phyloP scores from a whole-genome alignment of 495 filamentous ascomycete species.

The Trichocladium uniseriatum region DNA sequence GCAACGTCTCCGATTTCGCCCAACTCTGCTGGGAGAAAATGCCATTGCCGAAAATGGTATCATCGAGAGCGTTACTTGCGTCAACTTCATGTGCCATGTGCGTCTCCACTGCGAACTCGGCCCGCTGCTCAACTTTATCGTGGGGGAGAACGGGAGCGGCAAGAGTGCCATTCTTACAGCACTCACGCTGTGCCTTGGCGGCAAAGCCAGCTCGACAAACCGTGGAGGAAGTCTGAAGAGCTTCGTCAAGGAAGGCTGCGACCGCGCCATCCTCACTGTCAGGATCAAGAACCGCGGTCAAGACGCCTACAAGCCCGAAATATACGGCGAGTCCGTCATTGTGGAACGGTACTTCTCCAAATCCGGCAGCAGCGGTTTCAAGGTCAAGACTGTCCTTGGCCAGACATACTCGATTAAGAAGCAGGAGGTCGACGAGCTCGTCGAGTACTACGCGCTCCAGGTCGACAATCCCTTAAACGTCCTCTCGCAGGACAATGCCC shows the following conservation, averaged over 20 bases:
- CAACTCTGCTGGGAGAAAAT: conserved; percentile 50
- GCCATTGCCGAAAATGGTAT: conserved; percentile 73
- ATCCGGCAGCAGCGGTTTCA: conserved; percentile 72
- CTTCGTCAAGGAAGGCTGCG: conserved; percentile 85
- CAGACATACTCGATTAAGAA: conserved; percentile 74
- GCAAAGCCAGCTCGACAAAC: conserved; percentile 91
- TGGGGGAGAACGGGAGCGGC: conserved; percentile 96
- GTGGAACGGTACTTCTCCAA: conserved; percentile 82
- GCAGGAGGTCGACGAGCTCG: conserved; percentile 82
- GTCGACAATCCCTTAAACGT: conserved; percentile 97
- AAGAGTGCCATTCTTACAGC: conserved; percentile 97
- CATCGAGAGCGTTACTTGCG: conserved; percentile 71
- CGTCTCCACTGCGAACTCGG: conserved; percentile 73
- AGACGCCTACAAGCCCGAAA: conserved; percentile 71
- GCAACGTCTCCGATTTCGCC: conserved; percentile 55
- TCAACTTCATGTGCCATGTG: conserved; percentile 92
- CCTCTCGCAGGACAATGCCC: conserved; percentile 91
- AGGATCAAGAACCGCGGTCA: conserved; percentile 83
- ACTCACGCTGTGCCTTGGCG: conserved; percentile 86
- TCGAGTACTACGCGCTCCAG: conserved; percentile 85
- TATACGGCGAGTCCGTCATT: conserved; percentile 78
- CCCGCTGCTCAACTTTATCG: conserved; percentile 93
- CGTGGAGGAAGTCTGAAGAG: conserved; percentile 82
- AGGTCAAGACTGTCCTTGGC: conserved; percentile 64
- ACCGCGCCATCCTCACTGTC: conserved; percentile 50